Base-by-base conservation (phyloP, 208 protist genomes). In the Wallacemonas sp. region DNA sequence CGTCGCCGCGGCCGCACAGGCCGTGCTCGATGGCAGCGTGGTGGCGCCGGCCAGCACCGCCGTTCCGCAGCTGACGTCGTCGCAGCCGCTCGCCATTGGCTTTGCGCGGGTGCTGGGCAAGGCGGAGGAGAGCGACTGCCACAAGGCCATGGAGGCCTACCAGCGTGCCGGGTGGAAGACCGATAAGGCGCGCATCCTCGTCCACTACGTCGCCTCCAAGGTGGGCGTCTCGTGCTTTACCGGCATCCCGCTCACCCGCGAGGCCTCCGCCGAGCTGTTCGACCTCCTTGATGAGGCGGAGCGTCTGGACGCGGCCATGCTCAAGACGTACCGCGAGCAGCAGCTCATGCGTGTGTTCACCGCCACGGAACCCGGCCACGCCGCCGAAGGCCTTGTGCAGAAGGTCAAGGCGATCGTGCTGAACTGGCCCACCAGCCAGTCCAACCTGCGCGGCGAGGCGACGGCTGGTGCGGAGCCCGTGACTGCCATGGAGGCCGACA, bases 291-390 rank as follows among this genome's bases (percentile, higher is more conserved):
- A 63, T 11, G 78, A 81, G 61, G 77, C 76, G 1, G 61, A 69
- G 18, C 71, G 78, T 38, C 70, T 78, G 16, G 49, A 31, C 0
- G 54, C 44, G n/a, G 38, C 0, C 5, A 16, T 29, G 14, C 63
- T 44, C 23, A 41, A 57, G 31, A 25, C 36, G 61, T 65, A 57
- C 54, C 64, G 72, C 5, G 74, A 89, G 57, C 89, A 79, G 81
- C 79, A 94, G 68, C 71, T 79, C 18, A 62, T 91, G 67, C 84
- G 84, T 1, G 71, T 94, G 38, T 74, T 77, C 77, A 88, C 77
- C 0, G 65, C 77, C 25, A 74, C 76, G 2, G 55, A 50, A 22
- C 36, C 62, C 2, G 29, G 65, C 12, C 54, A 61, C 4, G 57
- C 46, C 2, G 71, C 77, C 41, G 49, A 45, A 2, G 55, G 65